Percentiles rank a stretch among this genome's conserved stretches.
These are phyloP conservation scores for Penicillium mononematosum DNA, from an alignment of 495 filamentous ascomycete species.

Conservation along the genomic window DNA sequence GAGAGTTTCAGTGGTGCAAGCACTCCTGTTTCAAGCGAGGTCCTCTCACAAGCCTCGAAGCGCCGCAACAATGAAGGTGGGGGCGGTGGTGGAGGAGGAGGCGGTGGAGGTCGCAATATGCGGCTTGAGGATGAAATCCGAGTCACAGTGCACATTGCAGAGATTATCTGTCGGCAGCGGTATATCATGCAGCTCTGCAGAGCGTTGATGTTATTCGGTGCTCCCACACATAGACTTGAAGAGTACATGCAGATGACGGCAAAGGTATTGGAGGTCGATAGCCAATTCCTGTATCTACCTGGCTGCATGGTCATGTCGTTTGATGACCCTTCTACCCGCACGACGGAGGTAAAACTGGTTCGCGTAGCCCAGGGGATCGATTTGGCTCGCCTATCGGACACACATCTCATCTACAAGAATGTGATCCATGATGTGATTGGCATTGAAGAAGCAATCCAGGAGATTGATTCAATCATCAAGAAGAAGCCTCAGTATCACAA, in stretches of 20 bases:
- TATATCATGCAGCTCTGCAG: slow-evolving; percentile 83
- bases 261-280: slow-evolving; percentile 80
- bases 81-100: neutral
- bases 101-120: slow-evolving; percentile 13
- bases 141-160: slow-evolving; percentile 82
- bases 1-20: slow-evolving; percentile 28
- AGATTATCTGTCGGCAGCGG: slow-evolving; percentile 73
- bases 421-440: slow-evolving; percentile 83
- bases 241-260: slow-evolving; percentile 88
- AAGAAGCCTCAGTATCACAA: slow-evolving; percentile 62
- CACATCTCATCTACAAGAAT: slow-evolving; percentile 85
- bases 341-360: slow-evolving; percentile 85
- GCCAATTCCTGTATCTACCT: slow-evolving; percentile 84
- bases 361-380: slow-evolving; percentile 72
- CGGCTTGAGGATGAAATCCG: slow-evolving; percentile 59
- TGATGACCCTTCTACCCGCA: slow-evolving; percentile 81
- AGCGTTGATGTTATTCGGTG: slow-evolving; percentile 77
- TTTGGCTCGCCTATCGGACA: slow-evolving; percentile 75
- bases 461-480: slow-evolving; percentile 63
- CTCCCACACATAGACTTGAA: slow-evolving; percentile 70
- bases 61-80: slow-evolving; percentile 24
- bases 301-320: slow-evolving; percentile 94
- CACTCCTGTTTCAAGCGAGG: slow-evolving; percentile 32
- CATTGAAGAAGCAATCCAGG: slow-evolving; percentile 73
- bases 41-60: slow-evolving; percentile 31